Conservation (phyloP, 2,329 filamentous ascomycete species). For the Trichoderma endophyticum region DNA sequence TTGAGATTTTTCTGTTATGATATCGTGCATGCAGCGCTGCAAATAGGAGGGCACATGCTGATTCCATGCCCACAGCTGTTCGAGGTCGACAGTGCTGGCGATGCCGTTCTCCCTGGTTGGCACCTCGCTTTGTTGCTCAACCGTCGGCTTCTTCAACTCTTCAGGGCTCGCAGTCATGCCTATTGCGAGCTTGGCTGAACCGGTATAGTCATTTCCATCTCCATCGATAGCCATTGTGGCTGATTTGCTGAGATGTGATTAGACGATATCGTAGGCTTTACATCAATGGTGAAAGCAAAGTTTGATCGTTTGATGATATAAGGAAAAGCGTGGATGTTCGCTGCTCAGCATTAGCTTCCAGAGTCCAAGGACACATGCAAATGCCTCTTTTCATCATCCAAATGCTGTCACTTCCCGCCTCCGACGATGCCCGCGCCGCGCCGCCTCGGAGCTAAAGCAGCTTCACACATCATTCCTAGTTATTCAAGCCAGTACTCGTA, state of each 20-base stretch:
- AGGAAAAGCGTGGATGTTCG: neutral
- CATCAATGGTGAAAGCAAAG: neutral
- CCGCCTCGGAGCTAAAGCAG: neutral
- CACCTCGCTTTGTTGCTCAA: neutral
- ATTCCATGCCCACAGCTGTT: slow-evolving; percentile 48
- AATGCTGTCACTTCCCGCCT: neutral
- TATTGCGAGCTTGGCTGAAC: neutral
- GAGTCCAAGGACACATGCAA: neutral
- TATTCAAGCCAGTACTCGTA: neutral
- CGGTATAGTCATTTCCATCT: neutral
- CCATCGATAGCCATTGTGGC: slow-evolving; percentile 1
- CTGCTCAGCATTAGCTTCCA: neutral
- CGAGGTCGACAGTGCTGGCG: slow-evolving; percentile 24
- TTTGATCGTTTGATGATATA: neutral
- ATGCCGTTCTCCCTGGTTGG: neutral
- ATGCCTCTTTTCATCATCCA: neutral
- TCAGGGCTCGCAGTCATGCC: neutral
- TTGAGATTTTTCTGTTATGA: slow-evolving; percentile 40
- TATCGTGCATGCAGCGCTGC: slow-evolving; percentile 45
- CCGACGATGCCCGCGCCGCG: slow-evolving; percentile 3
- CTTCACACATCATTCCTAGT: neutral
- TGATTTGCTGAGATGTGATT: neutral
- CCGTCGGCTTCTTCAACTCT: neutral
- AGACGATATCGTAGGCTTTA: neutral
- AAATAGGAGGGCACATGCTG: slow-evolving; percentile 39